Percentiles rank a stretch among this genome's conserved stretches.
phyloP scores from a whole-genome alignment of 2,329 filamentous ascomycete species.

The Aspergillus brasiliensis region DNA sequence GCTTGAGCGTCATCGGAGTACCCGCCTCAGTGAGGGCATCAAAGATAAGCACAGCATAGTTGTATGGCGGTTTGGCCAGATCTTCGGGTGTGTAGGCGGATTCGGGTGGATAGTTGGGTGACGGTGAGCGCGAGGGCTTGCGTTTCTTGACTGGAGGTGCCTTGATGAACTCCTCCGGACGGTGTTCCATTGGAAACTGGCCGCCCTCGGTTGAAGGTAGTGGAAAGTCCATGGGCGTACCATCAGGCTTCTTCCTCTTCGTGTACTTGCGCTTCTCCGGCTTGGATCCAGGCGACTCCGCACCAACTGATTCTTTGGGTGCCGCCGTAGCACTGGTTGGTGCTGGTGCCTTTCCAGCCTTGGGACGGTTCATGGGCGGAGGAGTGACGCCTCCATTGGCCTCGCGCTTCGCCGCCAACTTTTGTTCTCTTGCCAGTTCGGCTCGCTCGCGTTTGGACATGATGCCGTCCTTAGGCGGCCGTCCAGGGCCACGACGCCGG shows the following conservation, averaged over 20 bases:
- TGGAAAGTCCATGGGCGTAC: constrained; percentile 43
- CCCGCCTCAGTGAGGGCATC: constrained; percentile 61
- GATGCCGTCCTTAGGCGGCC: constrained; percentile 67
- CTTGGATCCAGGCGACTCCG: constrained; percentile 42
- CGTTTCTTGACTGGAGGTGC: constrained; percentile 51
- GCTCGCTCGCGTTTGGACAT: constrained; percentile 66
- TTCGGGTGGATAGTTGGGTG: constrained; percentile 62
- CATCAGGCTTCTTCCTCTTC: constrained; percentile 49
- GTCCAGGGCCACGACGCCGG: constrained; percentile 57
- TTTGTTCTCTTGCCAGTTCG: constrained; percentile 56
- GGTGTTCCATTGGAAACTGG: constrained; percentile 39
- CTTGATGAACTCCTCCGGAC: constrained; percentile 46
- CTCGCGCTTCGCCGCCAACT: constrained; percentile 51
- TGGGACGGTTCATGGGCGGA: constrained; percentile 36
- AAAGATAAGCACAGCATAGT: constrained; percentile 66
- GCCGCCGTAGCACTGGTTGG: constrained; percentile 11
- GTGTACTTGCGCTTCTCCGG: constrained; percentile 53
- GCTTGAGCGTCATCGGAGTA: constrained; percentile 63
- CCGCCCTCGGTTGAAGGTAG: constrained; percentile 47
- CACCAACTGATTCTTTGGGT: constrained; percentile 35
- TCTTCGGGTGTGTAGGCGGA: constrained; percentile 64
- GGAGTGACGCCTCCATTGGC: constrained; percentile 51
- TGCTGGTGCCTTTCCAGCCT: constrained; percentile 31
- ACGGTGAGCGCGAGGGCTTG: constrained; percentile 61
- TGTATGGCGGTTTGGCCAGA: constrained; percentile 62